These are phyloP conservation scores for Ogataea methylovora DNA, from an alignment of 805 yeast genomes.

Conservation along the genomic window DNA sequence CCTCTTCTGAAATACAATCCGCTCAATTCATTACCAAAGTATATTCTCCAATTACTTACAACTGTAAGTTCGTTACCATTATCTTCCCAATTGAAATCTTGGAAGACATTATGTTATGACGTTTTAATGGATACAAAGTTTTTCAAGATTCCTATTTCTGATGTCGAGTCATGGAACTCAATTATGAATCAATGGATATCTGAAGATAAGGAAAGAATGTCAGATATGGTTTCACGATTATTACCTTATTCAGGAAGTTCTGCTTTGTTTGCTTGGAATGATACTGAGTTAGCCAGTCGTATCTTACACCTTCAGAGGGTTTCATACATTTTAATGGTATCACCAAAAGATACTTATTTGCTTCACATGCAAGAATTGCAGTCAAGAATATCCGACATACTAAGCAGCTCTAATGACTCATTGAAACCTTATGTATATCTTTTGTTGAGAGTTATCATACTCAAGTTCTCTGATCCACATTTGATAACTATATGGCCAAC, in stretches of 20 bases:
- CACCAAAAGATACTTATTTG: slow-evolving; percentile 53
- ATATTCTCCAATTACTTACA: slow-evolving; percentile 38
- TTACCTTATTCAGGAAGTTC: slow-evolving; percentile 46
- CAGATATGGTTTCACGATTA: slow-evolving; percentile 42
- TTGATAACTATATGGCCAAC: slow-evolving; percentile 64
- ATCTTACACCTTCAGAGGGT: slow-evolving; percentile 48
- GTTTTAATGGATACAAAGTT: slow-evolving; percentile 53
- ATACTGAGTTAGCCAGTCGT: slow-evolving; percentile 21
- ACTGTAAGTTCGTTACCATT: slow-evolving; percentile 26
- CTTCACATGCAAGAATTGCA: slow-evolving; percentile 38
- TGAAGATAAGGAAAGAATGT: slow-evolving; percentile 52
- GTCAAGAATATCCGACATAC: slow-evolving; percentile 23
- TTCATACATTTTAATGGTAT: slow-evolving; percentile 53
- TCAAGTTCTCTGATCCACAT: slow-evolving; percentile 58
- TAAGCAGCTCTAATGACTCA: slow-evolving; percentile 22
- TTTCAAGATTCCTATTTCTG: slow-evolving; percentile 30
- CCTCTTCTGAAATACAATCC: slow-evolving; percentile 45
- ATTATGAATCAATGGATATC: slow-evolving; percentile 58
- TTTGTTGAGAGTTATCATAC: slow-evolving; percentile 55
- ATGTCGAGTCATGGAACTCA: slow-evolving; percentile 40
- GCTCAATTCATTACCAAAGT: slow-evolving; percentile 28
- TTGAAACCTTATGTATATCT: slow-evolving; percentile 40
- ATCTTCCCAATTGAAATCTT: slow-evolving; percentile 35
- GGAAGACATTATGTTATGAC: slow-evolving; percentile 64
- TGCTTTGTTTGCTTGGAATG: slow-evolving; percentile 34